Percentiles rank a stretch among this genome's conserved stretches.
phyloP scores from a whole-genome alignment of 306 rosid genomes.

The Quercus wislizeni region DNA sequence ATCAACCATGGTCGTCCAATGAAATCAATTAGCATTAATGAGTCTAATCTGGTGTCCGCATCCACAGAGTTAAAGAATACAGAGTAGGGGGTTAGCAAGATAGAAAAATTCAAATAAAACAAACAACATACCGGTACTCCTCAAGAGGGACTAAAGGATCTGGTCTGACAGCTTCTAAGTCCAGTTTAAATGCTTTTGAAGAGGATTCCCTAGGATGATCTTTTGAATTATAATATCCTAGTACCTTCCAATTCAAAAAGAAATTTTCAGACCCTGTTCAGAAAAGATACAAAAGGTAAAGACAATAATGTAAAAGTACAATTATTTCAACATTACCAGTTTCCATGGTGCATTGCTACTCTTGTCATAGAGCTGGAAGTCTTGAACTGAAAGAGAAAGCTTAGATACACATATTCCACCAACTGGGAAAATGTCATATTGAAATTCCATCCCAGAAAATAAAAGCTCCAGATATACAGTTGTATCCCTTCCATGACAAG shows the following conservation, averaged over 20 bases:
- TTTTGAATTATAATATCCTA: slow-evolving; percentile 80
- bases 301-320: slow-evolving; percentile 4
- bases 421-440: slow-evolving; percentile 64
- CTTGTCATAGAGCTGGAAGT: slow-evolving; percentile 69
- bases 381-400: slow-evolving; percentile 74
- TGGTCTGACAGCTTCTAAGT: slow-evolving; percentile 93
- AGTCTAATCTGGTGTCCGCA: no score
- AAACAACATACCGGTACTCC: slow-evolving; percentile 71
- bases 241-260: slow-evolving; percentile 58
- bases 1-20: no score
- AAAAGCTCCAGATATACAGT: slow-evolving; percentile 57
- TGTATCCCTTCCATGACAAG: slow-evolving; percentile 51
- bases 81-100: neutral
- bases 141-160: slow-evolving; percentile 94
- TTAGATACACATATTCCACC: slow-evolving; percentile 74
- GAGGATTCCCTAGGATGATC: slow-evolving; percentile 80
- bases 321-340: slow-evolving; percentile 50
- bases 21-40: no score
- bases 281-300: slow-evolving; percentile 21
- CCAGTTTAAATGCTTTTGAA: slow-evolving; percentile 86
- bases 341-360: slow-evolving; percentile 93
- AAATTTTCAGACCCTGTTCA: slow-evolving; percentile 22
- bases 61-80: neutral
- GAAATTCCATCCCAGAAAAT: slow-evolving; percentile 70
- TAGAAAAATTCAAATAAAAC: neutral